A percentile compares a stretch with the other conserved stretches of the same genome.
Evolutionary conservation across 257 asterid genomes (phyloP).

Genomic region (Przewalskia tangutica): DNA sequence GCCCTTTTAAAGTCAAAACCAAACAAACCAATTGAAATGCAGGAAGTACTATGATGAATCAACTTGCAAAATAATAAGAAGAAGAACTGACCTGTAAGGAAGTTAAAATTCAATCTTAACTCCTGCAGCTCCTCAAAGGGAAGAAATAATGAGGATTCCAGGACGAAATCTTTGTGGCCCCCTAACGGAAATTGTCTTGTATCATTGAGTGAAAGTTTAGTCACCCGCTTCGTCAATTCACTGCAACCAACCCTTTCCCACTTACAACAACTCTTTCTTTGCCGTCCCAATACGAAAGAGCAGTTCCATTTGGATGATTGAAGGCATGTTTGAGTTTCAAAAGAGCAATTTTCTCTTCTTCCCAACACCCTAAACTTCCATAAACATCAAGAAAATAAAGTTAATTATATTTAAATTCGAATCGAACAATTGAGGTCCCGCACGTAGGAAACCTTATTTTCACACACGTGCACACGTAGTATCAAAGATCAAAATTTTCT

Average conservation of each 20-base stretch:
- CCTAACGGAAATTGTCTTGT: background rate
- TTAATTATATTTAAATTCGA: too few relatives aligned
- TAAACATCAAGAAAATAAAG: background rate
- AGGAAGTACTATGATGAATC: too few relatives aligned
- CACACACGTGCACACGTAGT: too few relatives aligned
- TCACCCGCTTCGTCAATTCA: background rate
- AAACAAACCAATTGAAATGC: too few relatives aligned
- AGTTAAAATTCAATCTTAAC: conserved; percentile 6
- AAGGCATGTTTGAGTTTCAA: conserved; percentile 15
- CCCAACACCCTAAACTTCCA: conserved; percentile 12
- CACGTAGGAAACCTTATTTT: too few relatives aligned
- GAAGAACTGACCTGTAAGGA: background rate
- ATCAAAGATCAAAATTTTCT: too few relatives aligned
- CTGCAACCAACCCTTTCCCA: conserved; percentile 20
- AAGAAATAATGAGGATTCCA: conserved; percentile 14
- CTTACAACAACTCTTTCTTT: conserved; percentile 7
- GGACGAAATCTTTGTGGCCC: background rate
- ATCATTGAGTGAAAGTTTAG: background rate
- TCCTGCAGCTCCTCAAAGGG: conserved; percentile 15
- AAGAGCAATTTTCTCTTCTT: conserved; percentile 17
- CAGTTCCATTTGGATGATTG: conserved; percentile 9
- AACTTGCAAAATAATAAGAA: too few relatives aligned
- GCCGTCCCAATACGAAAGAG: conserved; percentile 15
- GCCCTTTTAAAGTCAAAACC: too few relatives aligned
- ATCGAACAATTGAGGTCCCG: too few relatives aligned